phyloP scores from a whole-genome alignment of 805 yeast species.

The Kodamaea lidongshanica region DNA sequence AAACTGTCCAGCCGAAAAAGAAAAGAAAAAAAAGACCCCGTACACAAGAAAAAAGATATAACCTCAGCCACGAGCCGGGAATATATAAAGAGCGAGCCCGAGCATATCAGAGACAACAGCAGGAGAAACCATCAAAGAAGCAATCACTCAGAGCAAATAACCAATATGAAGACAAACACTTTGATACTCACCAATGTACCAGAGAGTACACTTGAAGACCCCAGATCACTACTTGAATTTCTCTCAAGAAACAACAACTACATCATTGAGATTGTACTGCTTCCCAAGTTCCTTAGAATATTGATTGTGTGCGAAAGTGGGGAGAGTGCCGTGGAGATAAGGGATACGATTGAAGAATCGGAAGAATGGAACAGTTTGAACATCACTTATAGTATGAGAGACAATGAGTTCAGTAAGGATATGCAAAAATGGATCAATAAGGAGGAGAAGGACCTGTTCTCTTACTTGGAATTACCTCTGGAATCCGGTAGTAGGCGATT shows the following conservation, averaged over 20 bases:
- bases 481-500: conserved; percentile 33
- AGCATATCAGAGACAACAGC: no score
- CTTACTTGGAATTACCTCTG: conserved; percentile 35
- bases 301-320: conserved; percentile 27
- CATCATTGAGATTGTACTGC: conserved; percentile 28
- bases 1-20: no score
- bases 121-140: no score
- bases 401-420: conserved; percentile 20
- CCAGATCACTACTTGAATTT: conserved; percentile 20
- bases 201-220: conserved; percentile 18
- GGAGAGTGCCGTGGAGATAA: conserved; percentile 15
- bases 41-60: no score
- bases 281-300: conserved; percentile 29
- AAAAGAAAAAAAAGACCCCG: no score
- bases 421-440: conserved; percentile 4
- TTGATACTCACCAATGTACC: conserved; percentile 29
- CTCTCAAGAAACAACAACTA: conserved; percentile 19
- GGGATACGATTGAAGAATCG: background rate
- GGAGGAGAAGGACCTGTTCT: background rate
- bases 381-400: conserved; percentile 29
- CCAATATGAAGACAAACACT: conserved; percentile 22
- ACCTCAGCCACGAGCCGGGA: no score
- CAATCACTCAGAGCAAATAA: no score
- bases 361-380: conserved; percentile 11
- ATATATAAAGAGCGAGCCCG: no score